These are phyloP conservation scores for Leucosporidium yakuticum DNA, from an alignment of 768 basidiomycete species.

Conservation along the genomic window DNA sequence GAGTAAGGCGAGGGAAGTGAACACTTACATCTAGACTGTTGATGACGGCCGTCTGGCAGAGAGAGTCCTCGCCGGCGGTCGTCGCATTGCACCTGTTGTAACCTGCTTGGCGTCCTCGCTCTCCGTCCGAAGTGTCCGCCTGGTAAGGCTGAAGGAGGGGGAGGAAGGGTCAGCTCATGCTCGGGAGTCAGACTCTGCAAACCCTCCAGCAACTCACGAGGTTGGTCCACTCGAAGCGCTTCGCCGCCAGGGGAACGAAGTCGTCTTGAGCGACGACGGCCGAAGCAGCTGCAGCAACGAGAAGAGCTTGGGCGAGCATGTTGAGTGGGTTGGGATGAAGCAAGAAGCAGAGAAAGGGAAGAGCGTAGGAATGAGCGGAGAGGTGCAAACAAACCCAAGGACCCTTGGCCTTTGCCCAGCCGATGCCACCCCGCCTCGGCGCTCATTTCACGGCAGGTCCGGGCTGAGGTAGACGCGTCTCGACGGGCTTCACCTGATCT, in stretches of 20 bases:
- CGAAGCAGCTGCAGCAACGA: conserved; percentile 5
- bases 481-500: too few relatives aligned
- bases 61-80: conserved; percentile 25
- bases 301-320: conserved; percentile 20
- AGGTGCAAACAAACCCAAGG: background rate
- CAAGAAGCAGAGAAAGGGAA: background rate
- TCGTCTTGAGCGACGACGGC: conserved; percentile 5
- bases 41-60: conserved; percentile 40
- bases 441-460: too few relatives aligned
- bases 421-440: background rate
- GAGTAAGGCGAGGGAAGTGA: background rate
- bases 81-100: conserved; percentile 30
- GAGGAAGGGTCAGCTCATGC: background rate
- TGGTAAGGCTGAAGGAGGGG: conserved; percentile 52
- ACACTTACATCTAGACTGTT: conserved; percentile 20
- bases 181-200: background rate
- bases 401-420: background rate
- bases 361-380: background rate
- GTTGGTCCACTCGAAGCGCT: conserved; percentile 27
- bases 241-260: conserved; percentile 30
- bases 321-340: background rate
- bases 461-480: too few relatives aligned
- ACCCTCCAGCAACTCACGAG: conserved; percentile 5
- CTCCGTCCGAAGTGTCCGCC: conserved; percentile 47
- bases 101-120: conserved; percentile 53